Conservation (phyloP, 2,329 filamentous ascomycete species). For the Westerdykella sp. region DNA sequence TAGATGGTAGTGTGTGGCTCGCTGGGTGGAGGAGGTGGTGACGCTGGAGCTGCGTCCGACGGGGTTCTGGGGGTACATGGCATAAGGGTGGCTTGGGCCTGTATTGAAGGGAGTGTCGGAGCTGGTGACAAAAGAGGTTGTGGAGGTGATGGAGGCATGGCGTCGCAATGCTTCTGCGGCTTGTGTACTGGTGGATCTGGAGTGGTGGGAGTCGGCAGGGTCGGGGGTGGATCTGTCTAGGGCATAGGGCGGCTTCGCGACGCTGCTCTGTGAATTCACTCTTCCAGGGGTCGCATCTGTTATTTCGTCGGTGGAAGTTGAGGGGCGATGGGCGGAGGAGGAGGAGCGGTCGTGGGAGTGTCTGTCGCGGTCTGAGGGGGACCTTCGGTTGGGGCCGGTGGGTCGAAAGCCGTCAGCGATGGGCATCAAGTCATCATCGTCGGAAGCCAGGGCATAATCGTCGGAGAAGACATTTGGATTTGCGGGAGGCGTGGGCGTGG, state of each 20-base stretch:
- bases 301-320: not conserved
- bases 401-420: constrained; percentile 43
- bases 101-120: constrained; percentile 58
- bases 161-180: constrained; percentile 24
- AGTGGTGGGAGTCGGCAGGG: constrained; percentile 12
- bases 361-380: constrained; percentile 13
- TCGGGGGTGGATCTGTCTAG: constrained; percentile 17
- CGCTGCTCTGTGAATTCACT: constrained; percentile 34
- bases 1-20: constrained; percentile 52
- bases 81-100: constrained; percentile 79
- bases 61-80: constrained; percentile 69
- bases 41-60: constrained; percentile 56
- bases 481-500: constrained; percentile 21
- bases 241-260: constrained; percentile 26
- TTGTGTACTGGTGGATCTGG: constrained; percentile 22
- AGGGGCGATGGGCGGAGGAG: not conserved
- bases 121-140: constrained; percentile 40
- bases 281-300: constrained; percentile 12
- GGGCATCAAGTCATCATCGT: constrained; percentile 38
- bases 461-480: constrained; percentile 46
- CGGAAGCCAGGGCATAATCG: constrained; percentile 37
- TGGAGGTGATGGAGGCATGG: constrained; percentile 34
- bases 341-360: not conserved
- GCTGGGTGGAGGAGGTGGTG: constrained; percentile 64
- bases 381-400: constrained; percentile 16